Evolutionary conservation across 768 basidiomycete species (phyloP).

Genomic region (Stropharia rugosoannulata): DNA sequence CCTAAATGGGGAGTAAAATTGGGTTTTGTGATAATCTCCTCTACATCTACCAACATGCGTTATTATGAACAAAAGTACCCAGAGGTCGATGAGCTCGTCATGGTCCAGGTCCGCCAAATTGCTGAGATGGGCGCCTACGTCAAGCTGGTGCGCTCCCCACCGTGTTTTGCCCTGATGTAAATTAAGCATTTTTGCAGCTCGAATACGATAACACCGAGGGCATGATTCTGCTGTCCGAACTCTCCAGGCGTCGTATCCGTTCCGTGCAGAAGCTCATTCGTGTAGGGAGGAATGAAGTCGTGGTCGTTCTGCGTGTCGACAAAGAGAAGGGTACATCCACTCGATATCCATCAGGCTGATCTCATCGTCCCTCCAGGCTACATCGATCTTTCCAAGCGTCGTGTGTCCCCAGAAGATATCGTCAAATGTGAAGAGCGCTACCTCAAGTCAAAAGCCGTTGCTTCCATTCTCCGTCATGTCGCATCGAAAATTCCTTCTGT

Average conservation of each 20-base stretch:
- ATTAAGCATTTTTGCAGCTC: slow-evolving; percentile 49
- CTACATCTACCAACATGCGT: slow-evolving; percentile 52
- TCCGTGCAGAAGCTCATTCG: slow-evolving; percentile 98
- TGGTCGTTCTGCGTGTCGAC: slow-evolving; percentile 96
- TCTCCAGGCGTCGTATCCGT: slow-evolving; percentile 92
- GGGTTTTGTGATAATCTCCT: slow-evolving; percentile 9
- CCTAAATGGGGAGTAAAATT: background rate
- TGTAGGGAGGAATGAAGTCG: slow-evolving; percentile 97
- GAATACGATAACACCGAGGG: slow-evolving; percentile 99
- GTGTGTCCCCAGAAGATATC: slow-evolving; percentile 97
- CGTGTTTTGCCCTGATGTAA: background rate
- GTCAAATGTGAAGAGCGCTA: slow-evolving; percentile 98
- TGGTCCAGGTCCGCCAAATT: slow-evolving; percentile 99
- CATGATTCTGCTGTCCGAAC: slow-evolving; percentile 98
- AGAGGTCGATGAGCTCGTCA: slow-evolving; percentile 97
- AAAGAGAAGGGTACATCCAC: slow-evolving; percentile 87
- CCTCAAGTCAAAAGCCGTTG: slow-evolving; percentile 96
- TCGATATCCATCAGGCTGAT: background rate
- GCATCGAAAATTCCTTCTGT: slow-evolving; percentile 74
- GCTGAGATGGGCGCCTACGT: slow-evolving; percentile 99
- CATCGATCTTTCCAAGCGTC: slow-evolving; percentile 97
- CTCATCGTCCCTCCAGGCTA: slow-evolving; percentile 58
- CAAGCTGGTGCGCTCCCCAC: slow-evolving; percentile 69
- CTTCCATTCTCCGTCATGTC: slow-evolving; percentile 90
- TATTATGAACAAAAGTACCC: slow-evolving; percentile 94